Percentiles rank a stretch among this genome's conserved stretches.
Evolutionary conservation across 371 early-diverging fungal species (phyloP).

Genomic region (Rhizomucor miehei): DNA sequence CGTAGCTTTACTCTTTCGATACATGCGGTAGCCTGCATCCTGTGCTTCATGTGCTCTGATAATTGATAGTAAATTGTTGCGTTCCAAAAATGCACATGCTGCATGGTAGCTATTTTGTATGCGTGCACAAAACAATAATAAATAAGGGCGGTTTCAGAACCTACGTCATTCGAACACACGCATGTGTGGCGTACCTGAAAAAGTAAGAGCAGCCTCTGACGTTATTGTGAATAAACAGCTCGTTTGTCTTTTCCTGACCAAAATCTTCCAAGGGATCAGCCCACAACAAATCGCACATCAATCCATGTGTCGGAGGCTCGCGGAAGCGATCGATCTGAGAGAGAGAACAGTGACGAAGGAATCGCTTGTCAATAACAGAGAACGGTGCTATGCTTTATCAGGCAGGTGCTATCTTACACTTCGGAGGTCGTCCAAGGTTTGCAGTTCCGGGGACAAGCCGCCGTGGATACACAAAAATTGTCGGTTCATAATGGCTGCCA

Average conservation of each 20-base stretch:
- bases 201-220: constrained; percentile 97
- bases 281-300: constrained; percentile 98
- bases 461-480: constrained; percentile 99
- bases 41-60: constrained; percentile 99
- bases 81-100: constrained; percentile 88
- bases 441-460: constrained; percentile 95
- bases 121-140: not conserved
- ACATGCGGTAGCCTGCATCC: constrained; percentile 94
- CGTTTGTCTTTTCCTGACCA: constrained; percentile 72
- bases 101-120: constrained; percentile 75
- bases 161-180: no score
- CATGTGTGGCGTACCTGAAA: constrained; percentile 56
- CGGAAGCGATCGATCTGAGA: constrained; percentile 86
- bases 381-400: no score
- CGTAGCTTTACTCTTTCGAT: constrained; percentile 87
- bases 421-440: constrained; percentile 81
- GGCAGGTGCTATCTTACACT: constrained; percentile 41
- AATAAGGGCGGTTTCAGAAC: not conserved
- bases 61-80: constrained; percentile 89
- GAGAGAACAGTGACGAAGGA: constrained; percentile 53
- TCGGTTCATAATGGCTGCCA: constrained; percentile 95
- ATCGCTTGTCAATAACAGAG: not conserved
- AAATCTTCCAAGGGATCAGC: constrained; percentile 96
- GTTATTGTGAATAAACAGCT: constrained; percentile 82
- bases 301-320: constrained; percentile 93